phyloP scores from a whole-genome alignment of 352 stramenopile genomes.

The Pythium oligandrum region DNA sequence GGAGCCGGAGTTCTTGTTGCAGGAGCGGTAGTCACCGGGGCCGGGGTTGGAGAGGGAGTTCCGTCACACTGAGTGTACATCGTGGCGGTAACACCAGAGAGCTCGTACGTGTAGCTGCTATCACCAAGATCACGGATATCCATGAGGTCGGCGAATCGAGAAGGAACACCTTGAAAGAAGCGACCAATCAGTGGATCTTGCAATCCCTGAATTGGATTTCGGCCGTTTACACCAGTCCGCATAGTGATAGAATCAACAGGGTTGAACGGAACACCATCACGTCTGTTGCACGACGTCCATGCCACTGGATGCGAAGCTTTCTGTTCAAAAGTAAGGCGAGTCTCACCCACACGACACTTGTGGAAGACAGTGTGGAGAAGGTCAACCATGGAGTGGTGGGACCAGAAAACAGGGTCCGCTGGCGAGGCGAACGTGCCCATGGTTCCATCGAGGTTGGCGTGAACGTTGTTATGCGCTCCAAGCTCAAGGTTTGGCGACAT shows the following conservation, averaged over 20 bases:
- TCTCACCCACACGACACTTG: constrained; percentile 54
- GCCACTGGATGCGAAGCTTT: constrained; percentile 39
- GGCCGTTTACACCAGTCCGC: constrained; percentile 10
- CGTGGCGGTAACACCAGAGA: constrained; percentile 13
- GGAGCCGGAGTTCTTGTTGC: constrained; percentile 5
- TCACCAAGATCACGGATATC: constrained; percentile 12
- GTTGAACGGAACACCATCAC: constrained; percentile 31
- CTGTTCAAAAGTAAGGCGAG: constrained; percentile 36
- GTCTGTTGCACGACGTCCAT: constrained; percentile 41
- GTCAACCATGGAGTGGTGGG: constrained; percentile 71
- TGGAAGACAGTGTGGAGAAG: constrained; percentile 64
- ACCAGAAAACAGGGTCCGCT: constrained; percentile 72
- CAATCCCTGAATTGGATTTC: constrained; percentile 11
- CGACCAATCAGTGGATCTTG: constrained; percentile 7
- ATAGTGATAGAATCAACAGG: constrained; percentile 7
- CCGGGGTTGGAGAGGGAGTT: background rate
- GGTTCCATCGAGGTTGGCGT: constrained; percentile 40
- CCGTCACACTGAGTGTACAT: constrained; percentile 16
- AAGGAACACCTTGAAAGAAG: constrained; percentile 15
- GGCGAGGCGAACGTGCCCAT: constrained; percentile 44
- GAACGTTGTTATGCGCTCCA: constrained; percentile 56
- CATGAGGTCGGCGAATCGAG: constrained; percentile 11
- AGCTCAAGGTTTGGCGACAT: constrained; percentile 60
- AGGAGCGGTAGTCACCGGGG: background rate
- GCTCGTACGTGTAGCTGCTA: constrained; percentile 20